phyloP scores from a whole-genome alignment of 495 filamentous ascomycete genomes.

The Neurospora africana region DNA sequence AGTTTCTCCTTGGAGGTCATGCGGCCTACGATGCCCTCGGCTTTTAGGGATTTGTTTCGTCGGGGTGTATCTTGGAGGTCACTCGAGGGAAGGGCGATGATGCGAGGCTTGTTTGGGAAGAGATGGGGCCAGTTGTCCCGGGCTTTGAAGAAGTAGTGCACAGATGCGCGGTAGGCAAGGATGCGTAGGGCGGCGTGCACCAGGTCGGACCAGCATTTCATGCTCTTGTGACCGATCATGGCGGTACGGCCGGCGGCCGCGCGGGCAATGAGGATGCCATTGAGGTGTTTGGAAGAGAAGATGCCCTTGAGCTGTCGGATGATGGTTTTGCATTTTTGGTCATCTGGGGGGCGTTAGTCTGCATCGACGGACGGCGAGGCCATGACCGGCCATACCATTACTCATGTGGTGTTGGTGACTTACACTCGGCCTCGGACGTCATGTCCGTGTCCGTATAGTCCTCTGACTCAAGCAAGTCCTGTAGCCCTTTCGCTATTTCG shows the following conservation, averaged over 20 bases:
- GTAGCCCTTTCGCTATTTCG: not conserved
- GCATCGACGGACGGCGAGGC: not conserved
- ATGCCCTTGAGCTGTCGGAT: rapidly evolving
- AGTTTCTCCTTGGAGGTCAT: not conserved
- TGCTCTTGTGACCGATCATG: not conserved
- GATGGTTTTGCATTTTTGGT: not conserved
- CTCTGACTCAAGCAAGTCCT: not conserved
- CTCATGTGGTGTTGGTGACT: not conserved
- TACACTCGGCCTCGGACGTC: not conserved
- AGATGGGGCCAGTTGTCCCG: constrained; percentile 5
- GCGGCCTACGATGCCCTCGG: constrained; percentile 3
- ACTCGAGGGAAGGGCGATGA: not conserved
- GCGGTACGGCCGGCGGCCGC: not conserved
- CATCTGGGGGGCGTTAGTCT: not conserved
- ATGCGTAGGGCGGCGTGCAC: constrained; percentile 5
- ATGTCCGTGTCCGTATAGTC: not conserved
- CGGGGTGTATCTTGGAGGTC: not conserved
- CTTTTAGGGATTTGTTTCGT: not conserved
- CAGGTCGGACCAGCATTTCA: constrained; percentile 2
- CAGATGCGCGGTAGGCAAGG: constrained; percentile 5
- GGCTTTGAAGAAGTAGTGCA: not conserved
- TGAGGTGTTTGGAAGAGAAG: not conserved
- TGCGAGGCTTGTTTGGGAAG: not conserved
- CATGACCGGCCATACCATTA: too few relatives aligned
- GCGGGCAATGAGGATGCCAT: not conserved